Conservation (phyloP, 2,329 filamentous ascomycete species). For the Ceratocystis cacaofunesta region DNA sequence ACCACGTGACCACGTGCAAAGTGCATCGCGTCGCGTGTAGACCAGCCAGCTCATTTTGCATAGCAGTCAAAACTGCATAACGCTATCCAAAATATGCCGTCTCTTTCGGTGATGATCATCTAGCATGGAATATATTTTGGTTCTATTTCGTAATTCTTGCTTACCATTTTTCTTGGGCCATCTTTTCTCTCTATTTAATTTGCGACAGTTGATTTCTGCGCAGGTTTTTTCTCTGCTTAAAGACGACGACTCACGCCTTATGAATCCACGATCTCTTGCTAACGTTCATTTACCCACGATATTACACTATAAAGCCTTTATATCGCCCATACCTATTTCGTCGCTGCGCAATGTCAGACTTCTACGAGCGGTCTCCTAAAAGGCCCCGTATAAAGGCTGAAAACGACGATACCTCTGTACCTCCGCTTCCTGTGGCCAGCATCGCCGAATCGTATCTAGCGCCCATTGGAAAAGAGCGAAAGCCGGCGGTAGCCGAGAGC, state of each 20-base stretch:
- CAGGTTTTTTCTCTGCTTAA: not conserved
- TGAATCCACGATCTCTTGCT: not conserved
- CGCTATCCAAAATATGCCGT: not conserved
- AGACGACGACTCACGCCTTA: not conserved
- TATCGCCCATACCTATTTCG: not conserved
- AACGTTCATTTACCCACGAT: not conserved
- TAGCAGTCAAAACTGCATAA: not conserved
- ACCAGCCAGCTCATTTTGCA: not conserved
- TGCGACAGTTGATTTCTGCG: not conserved
- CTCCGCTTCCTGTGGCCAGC: not conserved
- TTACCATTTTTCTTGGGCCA: not conserved
- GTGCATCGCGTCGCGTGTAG: constrained; percentile 11
- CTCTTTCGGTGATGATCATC: not conserved
- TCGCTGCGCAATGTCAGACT: constrained; percentile 1
- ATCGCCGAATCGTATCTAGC: constrained; percentile 13
- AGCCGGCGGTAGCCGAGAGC: not conserved
- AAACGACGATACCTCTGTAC: not conserved
- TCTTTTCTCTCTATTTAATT: not conserved
- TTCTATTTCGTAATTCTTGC: not conserved
- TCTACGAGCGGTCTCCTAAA: constrained; percentile 10
- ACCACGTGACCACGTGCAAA: constrained; percentile 15
- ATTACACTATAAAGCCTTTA: not conserved
- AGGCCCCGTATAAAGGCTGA: constrained; percentile 6
- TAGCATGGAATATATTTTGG: not conserved
- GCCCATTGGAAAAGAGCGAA: constrained; percentile 4